Conservation (phyloP, 371 early-diverging fungal genomes). For the Mortierella sp. region DNA sequence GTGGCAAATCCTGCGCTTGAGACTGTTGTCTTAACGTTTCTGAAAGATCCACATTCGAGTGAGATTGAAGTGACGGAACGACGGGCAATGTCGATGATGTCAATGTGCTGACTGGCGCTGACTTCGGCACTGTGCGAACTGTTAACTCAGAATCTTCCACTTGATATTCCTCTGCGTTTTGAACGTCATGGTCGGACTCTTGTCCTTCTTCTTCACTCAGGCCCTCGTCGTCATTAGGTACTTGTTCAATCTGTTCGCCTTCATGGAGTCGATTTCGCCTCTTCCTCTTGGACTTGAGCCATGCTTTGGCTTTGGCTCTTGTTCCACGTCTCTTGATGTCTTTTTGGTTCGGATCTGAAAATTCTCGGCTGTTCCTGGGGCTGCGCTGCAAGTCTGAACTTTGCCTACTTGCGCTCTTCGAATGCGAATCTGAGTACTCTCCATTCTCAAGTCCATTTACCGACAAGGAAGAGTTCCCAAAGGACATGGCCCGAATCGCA, state of each 20-base stretch:
- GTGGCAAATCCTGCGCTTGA: not conserved
- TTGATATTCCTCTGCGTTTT: not conserved
- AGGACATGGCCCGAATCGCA: conserved; percentile 49
- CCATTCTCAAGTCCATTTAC: not conserved
- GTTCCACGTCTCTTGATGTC: conserved; percentile 39
- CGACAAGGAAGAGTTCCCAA: conserved; percentile 20
- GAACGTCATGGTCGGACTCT: conserved; percentile 15
- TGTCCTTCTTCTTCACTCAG: conserved; percentile 20
- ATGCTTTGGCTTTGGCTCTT: conserved; percentile 51
- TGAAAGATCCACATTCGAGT: conserved; percentile 19
- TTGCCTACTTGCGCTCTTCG: not conserved
- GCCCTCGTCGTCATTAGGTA: conserved; percentile 8
- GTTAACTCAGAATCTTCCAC: conserved; percentile 3
- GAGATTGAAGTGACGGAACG: conserved; percentile 11
- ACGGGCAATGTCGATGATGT: not conserved
- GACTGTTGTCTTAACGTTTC: not conserved
- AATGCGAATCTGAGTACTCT: not conserved
- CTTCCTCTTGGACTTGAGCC: conserved; percentile 47
- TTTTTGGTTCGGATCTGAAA: conserved; percentile 32
- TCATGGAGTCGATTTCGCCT: conserved; percentile 16
- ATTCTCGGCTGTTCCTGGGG: conserved; percentile 28
- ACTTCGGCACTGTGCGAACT: conserved; percentile 13
- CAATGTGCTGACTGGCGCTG: conserved; percentile 15
- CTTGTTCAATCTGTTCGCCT: conserved; percentile 3
- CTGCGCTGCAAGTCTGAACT: conserved; percentile 17